Percentiles rank a stretch among this genome's conserved stretches.
Conservation (phyloP, 2,329 filamentous ascomycete genomes). For the Aspergillus sp. region DNA sequence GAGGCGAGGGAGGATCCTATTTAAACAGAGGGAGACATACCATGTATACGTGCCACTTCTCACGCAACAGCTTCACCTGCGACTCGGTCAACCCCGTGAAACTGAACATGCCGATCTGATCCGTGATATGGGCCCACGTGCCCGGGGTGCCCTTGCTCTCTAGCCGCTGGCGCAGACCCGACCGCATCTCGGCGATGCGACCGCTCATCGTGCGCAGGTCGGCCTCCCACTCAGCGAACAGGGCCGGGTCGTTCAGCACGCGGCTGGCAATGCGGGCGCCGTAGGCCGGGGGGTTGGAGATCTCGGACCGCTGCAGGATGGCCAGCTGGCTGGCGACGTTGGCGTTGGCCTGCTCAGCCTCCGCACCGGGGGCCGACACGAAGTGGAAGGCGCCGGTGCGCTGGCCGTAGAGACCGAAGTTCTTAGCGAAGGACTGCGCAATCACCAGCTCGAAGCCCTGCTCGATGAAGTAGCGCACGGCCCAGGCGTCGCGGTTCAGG, state of each 20-base stretch:
- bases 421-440: conserved; percentile 63
- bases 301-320: conserved; percentile 94
- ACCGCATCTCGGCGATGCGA: conserved; percentile 89
- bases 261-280: conserved; percentile 84
- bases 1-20: not conserved
- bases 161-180: conserved; percentile 72
- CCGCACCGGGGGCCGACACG: conserved; percentile 70
- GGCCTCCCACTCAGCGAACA: conserved; percentile 90
- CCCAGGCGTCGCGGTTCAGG: conserved; percentile 78
- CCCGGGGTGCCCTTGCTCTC: conserved; percentile 85
- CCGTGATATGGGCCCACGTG: conserved; percentile 94
- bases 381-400: conserved; percentile 96
- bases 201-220: conserved; percentile 93
- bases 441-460: conserved; percentile 75
- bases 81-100: conserved; percentile 60
- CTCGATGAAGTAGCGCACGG: conserved; percentile 91
- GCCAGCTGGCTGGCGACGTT: conserved; percentile 84
- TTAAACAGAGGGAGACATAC: conserved; percentile 24
- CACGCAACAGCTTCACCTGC: conserved; percentile 48
- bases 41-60: conserved; percentile 54
- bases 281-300: conserved; percentile 94
- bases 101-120: conserved; percentile 99
- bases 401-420: conserved; percentile 87
- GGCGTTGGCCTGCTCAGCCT: conserved; percentile 59
- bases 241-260: conserved; percentile 75